Base-by-base conservation (phyloP, 306 rosid species). In the Castanopsis chinensis region DNA sequence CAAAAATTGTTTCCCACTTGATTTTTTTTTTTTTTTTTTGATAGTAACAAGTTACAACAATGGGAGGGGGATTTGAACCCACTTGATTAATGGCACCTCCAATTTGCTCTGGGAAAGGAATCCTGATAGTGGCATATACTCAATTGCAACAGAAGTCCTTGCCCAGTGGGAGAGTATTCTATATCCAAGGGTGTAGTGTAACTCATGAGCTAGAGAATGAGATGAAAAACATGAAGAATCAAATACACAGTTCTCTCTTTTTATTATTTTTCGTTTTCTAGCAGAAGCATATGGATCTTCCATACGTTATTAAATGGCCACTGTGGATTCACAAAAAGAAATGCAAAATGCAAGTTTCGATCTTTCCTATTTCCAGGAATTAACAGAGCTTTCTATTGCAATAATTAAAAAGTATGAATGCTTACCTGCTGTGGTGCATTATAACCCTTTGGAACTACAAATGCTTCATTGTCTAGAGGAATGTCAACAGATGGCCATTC, bases 361-460 rank as follows among this genome's bases (percentile, higher is more conserved):
- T 49, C 27, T 67, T 30, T 64, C 8, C 18, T 18, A 9, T n/a
- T 13, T 67, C 52, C 51, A 6, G 27, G 20, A 33, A 19, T 35
- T 35, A 13, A 1, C 49, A 35, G 27, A 19, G 52, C 25, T 67
- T 64, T 33, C 72, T 10, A 67, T n/a, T 35, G 27, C 20, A 67
- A 67, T 18, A 8, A 67, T 30, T 13, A 4, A 18, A 3, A 35
- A 33, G n/a, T 57, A 70, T 30, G 83, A 72, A 54, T 63, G 33
- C 72, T 79, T 83, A 92, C 98, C 85, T 95, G 99, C 78, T 95
- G 98, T 75, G 99, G 98, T 45, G 96, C 96, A 83, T 95, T 95
- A 35, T 88, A 71, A 82, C 96, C 97, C 56, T 84, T 79, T 43
- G 99, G 96, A 74, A 89, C 83, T 23, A 90, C 84, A 82, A 95